Conservation (phyloP, 371 early-diverging fungal species). For the Rhizomucor miehei region DNA sequence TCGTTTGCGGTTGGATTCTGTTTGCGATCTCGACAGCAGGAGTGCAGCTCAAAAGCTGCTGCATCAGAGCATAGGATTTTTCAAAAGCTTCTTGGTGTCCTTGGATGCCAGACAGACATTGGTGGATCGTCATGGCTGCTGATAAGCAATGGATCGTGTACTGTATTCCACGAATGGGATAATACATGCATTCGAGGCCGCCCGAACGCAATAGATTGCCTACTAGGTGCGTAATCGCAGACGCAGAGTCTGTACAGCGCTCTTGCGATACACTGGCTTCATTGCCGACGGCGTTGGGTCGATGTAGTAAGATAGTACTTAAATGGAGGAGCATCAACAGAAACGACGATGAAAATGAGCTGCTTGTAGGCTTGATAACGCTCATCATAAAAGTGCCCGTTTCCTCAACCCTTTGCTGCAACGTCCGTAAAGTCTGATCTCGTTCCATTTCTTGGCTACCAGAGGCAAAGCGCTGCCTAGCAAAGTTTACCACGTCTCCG, state of each 20-base stretch:
- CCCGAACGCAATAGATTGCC: slow-evolving; percentile 21
- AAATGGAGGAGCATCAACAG: slow-evolving; percentile 15
- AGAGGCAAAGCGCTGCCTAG: slow-evolving; percentile 20
- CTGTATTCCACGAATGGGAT: slow-evolving; percentile 37
- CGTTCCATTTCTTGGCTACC: slow-evolving; percentile 1
- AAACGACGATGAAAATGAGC: slow-evolving; percentile 10
- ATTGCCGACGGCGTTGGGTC: slow-evolving; percentile 12
- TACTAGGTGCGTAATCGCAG: slow-evolving; percentile 21
- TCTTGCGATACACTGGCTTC: slow-evolving; percentile 13
- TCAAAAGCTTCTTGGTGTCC: slow-evolving; percentile 11
- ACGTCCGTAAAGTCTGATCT: slow-evolving; percentile 1
- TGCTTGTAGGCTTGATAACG: slow-evolving; percentile 5
- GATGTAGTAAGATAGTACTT: slow-evolving; percentile 15
- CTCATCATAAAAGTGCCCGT: slow-evolving; percentile 9
- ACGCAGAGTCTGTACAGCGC: slow-evolving; percentile 25
- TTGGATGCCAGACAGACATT: slow-evolving; percentile 7
- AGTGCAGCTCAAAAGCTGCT: slow-evolving; percentile 12
- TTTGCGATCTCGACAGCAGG: slow-evolving; percentile 17
- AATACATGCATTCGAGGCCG: slow-evolving; percentile 35
- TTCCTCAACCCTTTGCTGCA: slow-evolving; percentile 16
- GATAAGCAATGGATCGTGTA: slow-evolving; percentile 42
- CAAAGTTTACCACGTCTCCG: slow-evolving; percentile 28
- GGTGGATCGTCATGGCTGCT: slow-evolving; percentile 33
- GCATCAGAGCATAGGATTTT: slow-evolving; percentile 11
- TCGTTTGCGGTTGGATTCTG: not conserved